These are phyloP conservation scores for Rhizomucor pusillus DNA, from an alignment of 371 early-diverging fungal species.

Conservation along the genomic window DNA sequence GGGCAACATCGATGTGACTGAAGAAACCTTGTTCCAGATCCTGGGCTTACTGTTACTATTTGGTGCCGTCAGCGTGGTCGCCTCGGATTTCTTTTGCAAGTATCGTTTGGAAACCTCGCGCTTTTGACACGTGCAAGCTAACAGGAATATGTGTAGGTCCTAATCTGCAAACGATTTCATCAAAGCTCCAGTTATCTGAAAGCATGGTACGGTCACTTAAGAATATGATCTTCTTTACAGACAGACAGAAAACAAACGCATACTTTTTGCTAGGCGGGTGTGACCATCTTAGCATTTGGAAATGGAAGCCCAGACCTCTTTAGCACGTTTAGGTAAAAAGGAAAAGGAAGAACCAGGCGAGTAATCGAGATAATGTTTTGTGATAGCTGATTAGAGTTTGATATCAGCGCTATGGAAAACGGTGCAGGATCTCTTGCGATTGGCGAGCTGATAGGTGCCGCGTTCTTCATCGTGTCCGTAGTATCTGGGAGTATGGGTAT, in stretches of 20 bases:
- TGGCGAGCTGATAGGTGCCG: slow-evolving; percentile 81
- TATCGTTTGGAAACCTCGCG: neutral
- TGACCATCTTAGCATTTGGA: slow-evolving; percentile 83
- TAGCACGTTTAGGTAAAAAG: slow-evolving; percentile 58
- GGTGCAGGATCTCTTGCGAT: slow-evolving; percentile 77
- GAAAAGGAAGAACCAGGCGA: slow-evolving; percentile 1
- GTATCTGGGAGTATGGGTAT: slow-evolving; percentile 78
- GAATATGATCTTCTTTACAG: too few species aligned
- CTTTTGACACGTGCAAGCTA: neutral
- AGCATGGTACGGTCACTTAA: slow-evolving; percentile 67
- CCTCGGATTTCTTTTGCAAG: slow-evolving; percentile 73
- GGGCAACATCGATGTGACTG: neutral
- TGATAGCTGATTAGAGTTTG: neutral
- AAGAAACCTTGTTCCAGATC: slow-evolving; percentile 13
- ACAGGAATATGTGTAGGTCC: slow-evolving; percentile 11
- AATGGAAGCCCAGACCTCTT: slow-evolving; percentile 85
- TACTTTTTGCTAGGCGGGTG: slow-evolving; percentile 65
- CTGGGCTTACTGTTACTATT: slow-evolving; percentile 43
- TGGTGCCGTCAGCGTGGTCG: slow-evolving; percentile 64
- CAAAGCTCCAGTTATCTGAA: slow-evolving; percentile 58
- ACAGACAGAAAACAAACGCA: slow-evolving; percentile 7
- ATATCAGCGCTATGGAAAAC: slow-evolving; percentile 62
- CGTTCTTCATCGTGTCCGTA: slow-evolving; percentile 71
- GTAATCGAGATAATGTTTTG: neutral
- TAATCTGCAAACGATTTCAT: slow-evolving; percentile 18